Evolutionary conservation across 495 filamentous ascomycete species (phyloP), one percentile per base, ranked within the genome.

Genomic region (Platismatia glauca): DNA sequence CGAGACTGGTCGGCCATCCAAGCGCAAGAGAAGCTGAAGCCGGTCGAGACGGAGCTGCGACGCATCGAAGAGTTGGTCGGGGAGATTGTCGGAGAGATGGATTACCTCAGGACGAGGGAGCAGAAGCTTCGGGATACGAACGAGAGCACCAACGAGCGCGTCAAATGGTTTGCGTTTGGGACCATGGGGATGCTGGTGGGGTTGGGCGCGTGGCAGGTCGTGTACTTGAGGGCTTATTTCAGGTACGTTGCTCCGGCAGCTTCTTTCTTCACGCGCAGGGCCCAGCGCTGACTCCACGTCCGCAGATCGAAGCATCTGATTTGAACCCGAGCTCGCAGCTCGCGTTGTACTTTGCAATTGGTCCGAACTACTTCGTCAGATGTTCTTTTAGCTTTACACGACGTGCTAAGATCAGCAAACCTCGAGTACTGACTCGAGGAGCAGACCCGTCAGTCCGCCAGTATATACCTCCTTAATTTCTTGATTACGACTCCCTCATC

Each of bases 1-100:
- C 93, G 94, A 73, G 94, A 98, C 79, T 98, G 94, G 94, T 90
- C 87, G 59, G 91, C 89, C 67, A 92, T 97, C 71, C 95, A 97
- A 76, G 89, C 88, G 57, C 86, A 87, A 67, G 94, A 98, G 84
- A 98, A 97, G 81, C 84, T 98, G 62, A 96, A 96, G 82, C 94
- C 94, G 57, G 82, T 96, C 67, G 94, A 98, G 81, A 91, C 91
- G 29, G 94, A 98, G 72, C 84, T 98, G 71, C 86, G 93, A 64
- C 87, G 93, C 61, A 90, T 97, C 68, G 90, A 93, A 74, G 90
- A 95, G 78, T 81, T 93, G 73, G 87, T 92, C 43, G 75, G 76
- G 34, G 89, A 95, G 70, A 84, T 95, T 66, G 89, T 92, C 38
- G 76, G 75, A 57, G 90, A 95, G 80, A 94, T 93, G 87, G 90